A percentile compares a stretch with the other conserved stretches of the same genome.
These are phyloP conservation scores for Rheum nobile DNA, from an alignment of 148 eudicot genomes.

Conservation along the genomic window DNA sequence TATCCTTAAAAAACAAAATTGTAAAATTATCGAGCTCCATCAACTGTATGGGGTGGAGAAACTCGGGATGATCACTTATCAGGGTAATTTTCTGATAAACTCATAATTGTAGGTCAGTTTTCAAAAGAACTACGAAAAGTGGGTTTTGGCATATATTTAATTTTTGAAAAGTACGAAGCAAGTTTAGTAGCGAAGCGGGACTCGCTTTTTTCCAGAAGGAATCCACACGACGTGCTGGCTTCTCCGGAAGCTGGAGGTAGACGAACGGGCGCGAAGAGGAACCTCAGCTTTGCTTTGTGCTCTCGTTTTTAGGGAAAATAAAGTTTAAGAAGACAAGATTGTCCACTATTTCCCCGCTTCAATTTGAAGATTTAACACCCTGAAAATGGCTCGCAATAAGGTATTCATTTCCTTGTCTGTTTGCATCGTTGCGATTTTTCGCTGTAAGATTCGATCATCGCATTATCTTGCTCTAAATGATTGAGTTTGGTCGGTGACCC, in stretches of 20 bases:
- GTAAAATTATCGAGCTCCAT: too few relatives aligned
- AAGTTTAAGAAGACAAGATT: background rate
- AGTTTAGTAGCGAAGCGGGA: background rate
- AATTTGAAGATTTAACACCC: background rate
- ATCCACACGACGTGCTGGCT: background rate
- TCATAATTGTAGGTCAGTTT: too few relatives aligned
- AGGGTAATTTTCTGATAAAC: too few relatives aligned
- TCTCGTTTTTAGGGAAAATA: background rate
- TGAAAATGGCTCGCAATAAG: constrained; percentile 12
- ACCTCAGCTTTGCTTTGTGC: background rate
- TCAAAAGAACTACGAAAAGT: too few relatives aligned
- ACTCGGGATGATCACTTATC: too few relatives aligned
- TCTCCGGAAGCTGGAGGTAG: background rate
- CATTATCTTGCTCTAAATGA: background rate
- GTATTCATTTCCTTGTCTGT: background rate
- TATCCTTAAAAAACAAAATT: too few relatives aligned
- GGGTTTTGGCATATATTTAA: background rate
- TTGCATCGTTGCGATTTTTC: background rate
- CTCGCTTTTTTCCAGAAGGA: background rate
- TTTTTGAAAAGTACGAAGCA: background rate
- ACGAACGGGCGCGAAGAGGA: background rate
- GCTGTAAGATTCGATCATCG: background rate
- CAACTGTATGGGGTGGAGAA: too few relatives aligned
- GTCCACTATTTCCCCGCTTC: background rate
- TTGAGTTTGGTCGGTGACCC: background rate